Conservation (phyloP, 768 basidiomycete species). For the Tylopilus rubrobrunneus region DNA sequence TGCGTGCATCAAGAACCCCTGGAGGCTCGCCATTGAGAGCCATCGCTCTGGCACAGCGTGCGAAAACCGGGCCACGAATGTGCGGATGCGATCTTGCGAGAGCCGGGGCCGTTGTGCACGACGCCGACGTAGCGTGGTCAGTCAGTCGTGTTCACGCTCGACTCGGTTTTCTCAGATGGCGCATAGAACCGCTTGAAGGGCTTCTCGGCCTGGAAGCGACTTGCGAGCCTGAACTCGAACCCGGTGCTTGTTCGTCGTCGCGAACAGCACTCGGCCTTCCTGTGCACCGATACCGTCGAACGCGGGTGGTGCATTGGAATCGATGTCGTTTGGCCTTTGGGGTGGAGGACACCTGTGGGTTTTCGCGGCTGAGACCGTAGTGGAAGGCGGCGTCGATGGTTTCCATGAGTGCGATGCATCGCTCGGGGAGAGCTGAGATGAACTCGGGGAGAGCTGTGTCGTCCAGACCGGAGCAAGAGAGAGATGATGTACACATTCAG, state of each 20-base stretch:
- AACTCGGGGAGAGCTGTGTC: slow-evolving; percentile 56
- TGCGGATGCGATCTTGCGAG: slow-evolving; percentile 34
- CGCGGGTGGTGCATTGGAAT: slow-evolving; percentile 1
- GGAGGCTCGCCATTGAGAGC: slow-evolving; percentile 41
- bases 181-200: slow-evolving; percentile 69
- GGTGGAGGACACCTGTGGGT: neutral
- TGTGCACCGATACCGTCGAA: slow-evolving; percentile 76
- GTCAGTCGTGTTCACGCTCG: neutral
- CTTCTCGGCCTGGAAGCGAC: slow-evolving; percentile 59
- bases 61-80: slow-evolving; percentile 56
- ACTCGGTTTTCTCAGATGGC: slow-evolving; percentile 18
- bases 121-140: slow-evolving; percentile 9
- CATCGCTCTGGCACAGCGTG: slow-evolving; percentile 45
- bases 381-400: slow-evolving; percentile 79
- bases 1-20: slow-evolving; percentile 65
- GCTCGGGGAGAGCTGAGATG: slow-evolving; percentile 59
- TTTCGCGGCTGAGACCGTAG: slow-evolving; percentile 37
- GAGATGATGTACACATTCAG: slow-evolving; percentile 73
- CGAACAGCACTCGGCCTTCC: slow-evolving; percentile 79
- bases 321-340: neutral
- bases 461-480: slow-evolving; percentile 58
- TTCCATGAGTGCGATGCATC: slow-evolving; percentile 76
- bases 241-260: slow-evolving; percentile 77
- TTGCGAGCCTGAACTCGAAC: slow-evolving; percentile 80
- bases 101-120: slow-evolving; percentile 37